phyloP scores from a whole-genome alignment of 345 rosid species.

The Salix exigua region DNA sequence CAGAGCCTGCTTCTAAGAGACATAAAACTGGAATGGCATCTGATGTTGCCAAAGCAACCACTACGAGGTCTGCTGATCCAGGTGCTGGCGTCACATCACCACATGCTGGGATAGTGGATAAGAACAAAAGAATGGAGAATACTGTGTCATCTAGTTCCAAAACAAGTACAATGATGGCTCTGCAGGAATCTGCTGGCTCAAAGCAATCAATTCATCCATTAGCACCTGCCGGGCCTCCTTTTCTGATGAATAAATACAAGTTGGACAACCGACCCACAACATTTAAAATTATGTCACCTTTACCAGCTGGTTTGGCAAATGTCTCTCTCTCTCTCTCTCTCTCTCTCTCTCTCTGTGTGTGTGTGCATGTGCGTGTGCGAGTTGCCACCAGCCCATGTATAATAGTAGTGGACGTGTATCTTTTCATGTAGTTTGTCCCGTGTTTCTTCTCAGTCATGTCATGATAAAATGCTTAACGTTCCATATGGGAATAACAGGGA shows the following conservation, averaged over 20 bases:
- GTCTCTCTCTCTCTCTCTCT: conserved; percentile 44
- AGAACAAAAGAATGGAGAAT: conserved; percentile 42
- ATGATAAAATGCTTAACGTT: not conserved
- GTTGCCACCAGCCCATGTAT: not conserved
- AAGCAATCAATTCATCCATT: conserved; percentile 41
- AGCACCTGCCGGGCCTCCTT: conserved; percentile 34
- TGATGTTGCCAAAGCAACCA: conserved; percentile 34
- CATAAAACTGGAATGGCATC: conserved; percentile 43
- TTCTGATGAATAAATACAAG: conserved; percentile 56
- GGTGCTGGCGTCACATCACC: conserved; percentile 32
- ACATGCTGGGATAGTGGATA: conserved; percentile 33
- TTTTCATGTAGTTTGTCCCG: not conserved
- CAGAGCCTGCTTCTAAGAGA: conserved; percentile 64
- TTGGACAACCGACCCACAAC: conserved; percentile 79
- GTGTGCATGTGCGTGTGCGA: too few species aligned
- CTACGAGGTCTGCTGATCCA: conserved; percentile 36
- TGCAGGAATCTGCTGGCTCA: conserved; percentile 38
- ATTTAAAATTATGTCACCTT: conserved; percentile 66
- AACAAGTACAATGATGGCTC: conserved; percentile 27
- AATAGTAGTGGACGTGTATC: not conserved
- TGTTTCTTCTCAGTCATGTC: not conserved
- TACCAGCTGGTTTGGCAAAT: conserved; percentile 71
- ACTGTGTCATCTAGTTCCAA: conserved; percentile 32
- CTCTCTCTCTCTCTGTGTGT: not conserved
- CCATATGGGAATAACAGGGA: not conserved